A percentile compares a stretch with the other conserved stretches of the same genome.
phyloP scores from a whole-genome alignment of 2,329 filamentous ascomycete genomes.

The Colletotrichum salicis region DNA sequence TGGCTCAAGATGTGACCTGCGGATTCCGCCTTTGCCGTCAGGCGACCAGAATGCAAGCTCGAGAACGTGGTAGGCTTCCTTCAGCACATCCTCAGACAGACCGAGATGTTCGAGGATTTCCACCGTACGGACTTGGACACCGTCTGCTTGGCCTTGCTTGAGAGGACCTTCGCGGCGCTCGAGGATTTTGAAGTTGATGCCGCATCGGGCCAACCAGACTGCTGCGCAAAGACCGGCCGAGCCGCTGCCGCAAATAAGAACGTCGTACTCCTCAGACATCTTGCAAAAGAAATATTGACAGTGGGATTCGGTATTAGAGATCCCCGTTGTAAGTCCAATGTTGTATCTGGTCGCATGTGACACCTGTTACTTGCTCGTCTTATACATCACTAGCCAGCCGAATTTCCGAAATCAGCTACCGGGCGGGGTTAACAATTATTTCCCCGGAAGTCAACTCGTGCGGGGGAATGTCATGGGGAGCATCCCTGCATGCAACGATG shows the following conservation, averaged over 20 bases:
- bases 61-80: slow-evolving; percentile 67
- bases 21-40: slow-evolving; percentile 48
- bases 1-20: slow-evolving; percentile 57
- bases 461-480: background rate
- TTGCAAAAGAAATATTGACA: too few relatives aligned
- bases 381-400: background rate
- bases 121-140: slow-evolving; percentile 69
- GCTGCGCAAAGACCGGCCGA: slow-evolving; percentile 56
- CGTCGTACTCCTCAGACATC: slow-evolving; percentile 26
- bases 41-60: slow-evolving; percentile 68
- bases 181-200: slow-evolving; percentile 53
- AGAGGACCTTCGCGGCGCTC: slow-evolving; percentile 40
- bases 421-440: background rate
- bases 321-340: background rate
- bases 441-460: background rate
- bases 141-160: slow-evolving; percentile 68
- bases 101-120: slow-evolving; percentile 71
- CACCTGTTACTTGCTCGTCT: background rate
- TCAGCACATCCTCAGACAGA: slow-evolving; percentile 63
- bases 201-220: slow-evolving; percentile 53
- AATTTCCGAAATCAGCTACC: background rate
- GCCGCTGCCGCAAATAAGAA: slow-evolving; percentile 30
- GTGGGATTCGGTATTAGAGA: too few relatives aligned
- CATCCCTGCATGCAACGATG: background rate
- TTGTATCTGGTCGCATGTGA: background rate